A percentile compares a stretch with the other conserved stretches of the same genome.
Conservation (phyloP, 176 grass and related monocot species). For the Cocos nucifera region DNA sequence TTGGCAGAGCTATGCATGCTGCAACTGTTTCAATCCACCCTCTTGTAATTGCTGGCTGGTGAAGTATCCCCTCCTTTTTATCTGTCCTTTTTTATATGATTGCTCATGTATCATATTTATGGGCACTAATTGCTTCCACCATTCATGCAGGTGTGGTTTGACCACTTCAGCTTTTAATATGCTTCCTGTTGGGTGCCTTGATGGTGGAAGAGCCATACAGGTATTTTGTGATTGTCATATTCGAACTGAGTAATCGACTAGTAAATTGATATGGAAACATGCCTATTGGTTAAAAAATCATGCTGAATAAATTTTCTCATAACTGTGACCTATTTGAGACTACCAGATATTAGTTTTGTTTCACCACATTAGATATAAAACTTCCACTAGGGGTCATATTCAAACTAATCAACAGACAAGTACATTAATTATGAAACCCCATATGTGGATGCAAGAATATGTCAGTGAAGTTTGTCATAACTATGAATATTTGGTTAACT, state of each 20-base stretch:
- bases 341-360: too few species aligned
- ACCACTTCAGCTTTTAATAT: slow-evolving; percentile 97
- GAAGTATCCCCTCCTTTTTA: slow-evolving; percentile 18
- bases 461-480: too few species aligned
- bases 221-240: slow-evolving; percentile 23
- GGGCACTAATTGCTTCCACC: not conserved
- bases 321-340: too few species aligned
- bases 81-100: not conserved
- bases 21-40: slow-evolving; percentile 87
- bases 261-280: too few species aligned
- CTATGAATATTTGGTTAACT: too few species aligned
- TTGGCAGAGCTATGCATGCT: slow-evolving; percentile 85
- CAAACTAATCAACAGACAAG: too few species aligned
- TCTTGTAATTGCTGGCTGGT: slow-evolving; percentile 98
- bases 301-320: too few species aligned
- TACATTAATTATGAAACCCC: too few species aligned
- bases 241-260: not conserved
- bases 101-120: not conserved
- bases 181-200: slow-evolving; percentile 94
- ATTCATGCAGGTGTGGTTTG: slow-evolving; percentile 69
- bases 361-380: too few species aligned
- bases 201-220: slow-evolving; percentile 95
- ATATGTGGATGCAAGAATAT: too few species aligned
- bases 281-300: too few species aligned
- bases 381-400: too few species aligned